Conservation (phyloP, 306 rosid species). For the Quercus engelmannii region DNA sequence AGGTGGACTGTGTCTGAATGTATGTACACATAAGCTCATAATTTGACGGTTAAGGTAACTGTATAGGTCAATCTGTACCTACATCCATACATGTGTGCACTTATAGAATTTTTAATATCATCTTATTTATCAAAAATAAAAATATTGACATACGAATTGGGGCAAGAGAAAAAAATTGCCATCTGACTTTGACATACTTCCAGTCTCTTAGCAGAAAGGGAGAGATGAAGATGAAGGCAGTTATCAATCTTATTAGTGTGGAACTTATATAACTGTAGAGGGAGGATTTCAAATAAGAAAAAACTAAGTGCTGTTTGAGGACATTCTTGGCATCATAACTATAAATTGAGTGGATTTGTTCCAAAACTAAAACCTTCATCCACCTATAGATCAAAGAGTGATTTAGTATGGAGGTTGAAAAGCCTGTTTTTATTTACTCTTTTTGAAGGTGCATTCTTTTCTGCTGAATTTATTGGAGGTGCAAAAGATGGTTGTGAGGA, state of each 20-base stretch:
- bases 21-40: background rate
- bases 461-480: background rate
- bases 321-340: background rate
- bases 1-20: background rate
- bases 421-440: background rate
- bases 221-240: background rate
- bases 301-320: background rate
- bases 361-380: no score
- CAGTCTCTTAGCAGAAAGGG: background rate
- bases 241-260: background rate
- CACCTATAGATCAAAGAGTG: no score
- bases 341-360: no score
- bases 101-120: background rate
- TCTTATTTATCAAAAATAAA: no score
- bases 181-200: background rate
- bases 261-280: background rate
- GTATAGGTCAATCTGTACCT: background rate
- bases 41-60: background rate
- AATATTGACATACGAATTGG: background rate
- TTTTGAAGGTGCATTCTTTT: background rate
- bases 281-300: background rate
- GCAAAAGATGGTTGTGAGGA: background rate
- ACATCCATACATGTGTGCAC: background rate
- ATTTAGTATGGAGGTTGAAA: background rate
- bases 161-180: background rate